Base-by-base conservation (phyloP, 768 basidiomycete genomes). In the Pleurotus platypus region DNA sequence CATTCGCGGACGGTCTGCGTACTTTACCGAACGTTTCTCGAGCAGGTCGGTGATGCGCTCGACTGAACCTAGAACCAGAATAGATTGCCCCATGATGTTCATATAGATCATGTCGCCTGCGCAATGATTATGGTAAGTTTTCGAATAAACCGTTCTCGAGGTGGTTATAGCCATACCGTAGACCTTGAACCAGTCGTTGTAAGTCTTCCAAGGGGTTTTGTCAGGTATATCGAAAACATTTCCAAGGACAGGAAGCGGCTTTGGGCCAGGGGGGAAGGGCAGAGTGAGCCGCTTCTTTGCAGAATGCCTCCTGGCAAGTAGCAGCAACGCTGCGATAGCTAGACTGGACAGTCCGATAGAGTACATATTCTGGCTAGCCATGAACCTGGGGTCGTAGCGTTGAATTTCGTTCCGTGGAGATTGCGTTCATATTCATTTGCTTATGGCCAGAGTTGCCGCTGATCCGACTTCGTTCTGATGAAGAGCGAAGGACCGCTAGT, bases 151-250 rank as follows among this genome's bases (percentile, higher is more conserved):
- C 30, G 7, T 35, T 11, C 4, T 24, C 24, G 16, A 15, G 37
- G 18, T 4, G 39, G 11, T 12, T 16, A 53, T 1, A 22, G 38
- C 11, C 16, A n/a, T 53, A 53, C 51, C 37, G 12, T 37, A 37
- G 13, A 37, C 38, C 18, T 22, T 53, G 15, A 37, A 30, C 51
- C 51, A 53, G 38, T 40, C 38, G 15, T 37, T 30, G 39, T 56
- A 64, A 15, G 27, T 54, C 15, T 53, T 37, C 57, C 63, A 64
- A 20, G 35, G 43, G 30, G 46, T 30, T 15, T 35, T 3, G 18
- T 65, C 59, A 5, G 68, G 64, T 18, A 71, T 49, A 18, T 70
- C 59, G 16, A 63, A 49, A 1, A 66, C 47, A 55, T 71, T 71
- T 2, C 69, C 70, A 16, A 71, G 18, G 20, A 71, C 13, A 1